Conservation (phyloP, 2,329 filamentous ascomycete genomes). For the Akanthomyces lecanii region DNA sequence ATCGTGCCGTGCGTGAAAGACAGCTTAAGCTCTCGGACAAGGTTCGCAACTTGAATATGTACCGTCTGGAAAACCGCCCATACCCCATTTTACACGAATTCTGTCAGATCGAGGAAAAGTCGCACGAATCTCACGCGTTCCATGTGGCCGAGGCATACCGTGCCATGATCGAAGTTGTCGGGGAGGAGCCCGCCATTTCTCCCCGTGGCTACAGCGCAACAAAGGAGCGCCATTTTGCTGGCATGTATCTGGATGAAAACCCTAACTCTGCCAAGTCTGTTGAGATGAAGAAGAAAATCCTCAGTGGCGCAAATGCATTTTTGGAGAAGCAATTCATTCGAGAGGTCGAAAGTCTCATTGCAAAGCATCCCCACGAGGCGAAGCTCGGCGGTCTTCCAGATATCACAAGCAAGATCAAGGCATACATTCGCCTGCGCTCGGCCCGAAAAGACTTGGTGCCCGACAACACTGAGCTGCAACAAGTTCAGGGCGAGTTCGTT, state of each 20-base stretch:
- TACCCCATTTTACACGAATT: conserved; percentile 77
- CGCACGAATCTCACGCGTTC: conserved; percentile 65
- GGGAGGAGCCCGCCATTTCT: conserved; percentile 61
- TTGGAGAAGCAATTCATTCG: conserved; percentile 77
- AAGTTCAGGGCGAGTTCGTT: conserved; percentile 75
- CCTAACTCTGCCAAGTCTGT: conserved; percentile 60
- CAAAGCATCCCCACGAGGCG: conserved; percentile 82
- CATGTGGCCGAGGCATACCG: conserved; percentile 80
- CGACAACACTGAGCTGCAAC: conserved; percentile 75
- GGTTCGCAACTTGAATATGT: conserved; percentile 72
- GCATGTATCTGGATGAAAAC: conserved; percentile 72
- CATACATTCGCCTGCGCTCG: conserved; percentile 79
- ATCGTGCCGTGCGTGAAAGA: conserved; percentile 77
- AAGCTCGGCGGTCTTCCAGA: conserved; percentile 86
- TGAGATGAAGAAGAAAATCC: conserved; percentile 70
- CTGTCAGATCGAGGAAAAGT: conserved; percentile 65
- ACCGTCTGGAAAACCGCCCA: conserved; percentile 60
- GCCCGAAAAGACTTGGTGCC: conserved; percentile 78
- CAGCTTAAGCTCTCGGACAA: conserved; percentile 76
- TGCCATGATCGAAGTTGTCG: conserved; percentile 73
- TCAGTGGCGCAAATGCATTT: conserved; percentile 73
- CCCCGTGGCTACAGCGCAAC: conserved; percentile 60
- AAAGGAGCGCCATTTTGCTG: conserved; percentile 70
- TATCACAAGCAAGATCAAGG: conserved; percentile 83
- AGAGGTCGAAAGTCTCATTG: conserved; percentile 72